Percentiles rank a stretch among this genome's conserved stretches.
These are phyloP conservation scores for Raphanus sativus DNA, from an alignment of 345 rosid species.

Conservation along the genomic window DNA sequence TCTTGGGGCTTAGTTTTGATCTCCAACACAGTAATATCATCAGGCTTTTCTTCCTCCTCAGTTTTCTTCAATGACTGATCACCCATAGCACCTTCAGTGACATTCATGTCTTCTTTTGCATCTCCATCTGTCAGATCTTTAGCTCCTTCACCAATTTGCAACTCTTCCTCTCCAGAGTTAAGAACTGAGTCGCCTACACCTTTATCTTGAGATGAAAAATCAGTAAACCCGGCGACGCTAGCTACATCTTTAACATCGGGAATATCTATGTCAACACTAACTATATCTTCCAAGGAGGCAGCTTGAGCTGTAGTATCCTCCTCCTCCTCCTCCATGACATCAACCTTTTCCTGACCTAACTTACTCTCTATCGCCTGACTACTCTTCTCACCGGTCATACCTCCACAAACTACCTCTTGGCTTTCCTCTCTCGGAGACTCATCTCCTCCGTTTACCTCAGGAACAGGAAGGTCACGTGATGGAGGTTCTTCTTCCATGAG, in stretches of 20 bases:
- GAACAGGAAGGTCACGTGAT: not conserved
- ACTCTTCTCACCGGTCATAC: slow-evolving; percentile 18
- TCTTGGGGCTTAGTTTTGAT: slow-evolving; percentile 25
- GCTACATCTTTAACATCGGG: slow-evolving; percentile 29
- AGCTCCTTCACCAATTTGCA: slow-evolving; percentile 23
- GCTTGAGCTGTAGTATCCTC: slow-evolving; percentile 20
- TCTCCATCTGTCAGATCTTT: slow-evolving; percentile 19
- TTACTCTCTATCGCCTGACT: slow-evolving; percentile 14
- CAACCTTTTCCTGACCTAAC: not conserved
- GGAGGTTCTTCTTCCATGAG: slow-evolving; percentile 10
- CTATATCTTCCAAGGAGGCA: slow-evolving; percentile 29
- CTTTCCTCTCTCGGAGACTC: slow-evolving; percentile 18
- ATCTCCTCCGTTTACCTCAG: slow-evolving; percentile 13
- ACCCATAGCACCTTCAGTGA: slow-evolving; percentile 16
- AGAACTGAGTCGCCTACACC: slow-evolving; percentile 13
- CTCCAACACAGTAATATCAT: slow-evolving; percentile 11
- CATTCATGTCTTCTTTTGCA: slow-evolving; percentile 21
- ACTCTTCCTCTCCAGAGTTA: slow-evolving; percentile 11
- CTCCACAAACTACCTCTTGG: slow-evolving; percentile 1
- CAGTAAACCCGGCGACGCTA: slow-evolving; percentile 34
- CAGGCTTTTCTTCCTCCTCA: slow-evolving; percentile 25
- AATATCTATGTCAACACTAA: slow-evolving; percentile 30
- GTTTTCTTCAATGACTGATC: slow-evolving; percentile 12
- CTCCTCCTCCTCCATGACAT: slow-evolving; percentile 19
- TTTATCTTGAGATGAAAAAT: slow-evolving; percentile 23